phyloP scores from a whole-genome alignment of 176 grass and related monocot genomes.

The Eremochloa ophiuroides region DNA sequence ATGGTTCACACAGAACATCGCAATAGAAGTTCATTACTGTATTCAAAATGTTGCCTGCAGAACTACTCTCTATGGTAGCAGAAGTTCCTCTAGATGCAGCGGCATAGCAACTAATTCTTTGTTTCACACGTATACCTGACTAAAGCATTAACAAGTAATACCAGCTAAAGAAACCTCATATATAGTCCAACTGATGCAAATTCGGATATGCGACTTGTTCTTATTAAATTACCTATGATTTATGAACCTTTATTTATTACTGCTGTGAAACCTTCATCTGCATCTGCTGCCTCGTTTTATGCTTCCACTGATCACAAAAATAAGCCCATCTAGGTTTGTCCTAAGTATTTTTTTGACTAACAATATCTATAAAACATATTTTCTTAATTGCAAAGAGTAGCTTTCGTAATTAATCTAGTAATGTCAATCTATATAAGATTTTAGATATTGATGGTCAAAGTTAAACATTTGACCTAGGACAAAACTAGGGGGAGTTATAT shows the following conservation, averaged over 20 bases:
- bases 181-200: neutral
- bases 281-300: neutral
- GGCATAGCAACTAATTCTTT: neutral
- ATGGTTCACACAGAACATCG: neutral
- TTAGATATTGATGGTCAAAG: neutral
- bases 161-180: neutral
- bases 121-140: neutral
- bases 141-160: neutral
- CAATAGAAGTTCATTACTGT: slow-evolving; percentile 7
- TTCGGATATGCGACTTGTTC: neutral
- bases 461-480: neutral
- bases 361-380: too few relatives aligned
- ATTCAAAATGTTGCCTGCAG: slow-evolving; percentile 8
- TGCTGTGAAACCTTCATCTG: neutral
- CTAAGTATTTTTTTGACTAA: neutral
- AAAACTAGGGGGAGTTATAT: neutral
- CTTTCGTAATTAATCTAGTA: neutral
- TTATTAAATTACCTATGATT: neutral
- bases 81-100: neutral
- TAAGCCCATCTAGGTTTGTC: neutral
- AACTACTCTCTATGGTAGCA: neutral
- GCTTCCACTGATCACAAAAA: neutral
- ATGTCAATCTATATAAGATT: neutral
- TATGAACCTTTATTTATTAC: slow-evolving; percentile 5
- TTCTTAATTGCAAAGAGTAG: too few relatives aligned